Evolutionary conservation across 1,284 basidiomycete species (phyloP).

Genomic region (Phylloporus gajari): DNA sequence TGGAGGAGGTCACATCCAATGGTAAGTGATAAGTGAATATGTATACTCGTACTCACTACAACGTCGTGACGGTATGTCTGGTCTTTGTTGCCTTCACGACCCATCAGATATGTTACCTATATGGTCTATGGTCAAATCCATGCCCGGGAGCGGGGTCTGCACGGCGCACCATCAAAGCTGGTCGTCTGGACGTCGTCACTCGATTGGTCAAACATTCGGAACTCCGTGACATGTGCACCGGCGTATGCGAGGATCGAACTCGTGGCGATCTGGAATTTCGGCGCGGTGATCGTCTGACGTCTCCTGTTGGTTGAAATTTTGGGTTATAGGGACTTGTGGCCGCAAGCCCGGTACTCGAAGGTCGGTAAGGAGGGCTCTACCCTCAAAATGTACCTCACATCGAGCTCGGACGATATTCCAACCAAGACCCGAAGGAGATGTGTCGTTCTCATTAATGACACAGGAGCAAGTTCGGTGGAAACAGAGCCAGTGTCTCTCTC

Average conservation of each 20-base stretch:
- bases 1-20: conserved; percentile 46
- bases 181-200: conserved; percentile 26
- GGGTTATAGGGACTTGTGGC: background rate
- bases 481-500: too few species aligned
- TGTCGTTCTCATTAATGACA: too few species aligned
- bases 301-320: background rate
- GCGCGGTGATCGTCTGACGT: background rate
- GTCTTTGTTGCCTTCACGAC: background rate
- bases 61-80: too few species aligned
- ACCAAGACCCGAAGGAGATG: too few species aligned
- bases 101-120: conserved; percentile 42
- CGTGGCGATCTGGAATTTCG: background rate
- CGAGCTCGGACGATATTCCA: too few species aligned
- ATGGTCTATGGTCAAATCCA: conserved; percentile 39
- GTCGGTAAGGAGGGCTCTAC: too few species aligned
- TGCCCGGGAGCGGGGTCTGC: conserved; percentile 10
- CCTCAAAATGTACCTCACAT: too few species aligned
- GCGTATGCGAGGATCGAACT: conserved; percentile 31
- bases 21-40: conserved; percentile 42
- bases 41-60: background rate
- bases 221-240: conserved; percentile 25
- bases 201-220: conserved; percentile 27
- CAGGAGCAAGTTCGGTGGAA: too few species aligned
- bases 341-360: background rate
- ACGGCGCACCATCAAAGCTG: conserved; percentile 28